Evolutionary conservation across 202 grass and related monocot genomes (phyloP).

Genomic region (Hordeum pubiflorum): DNA sequence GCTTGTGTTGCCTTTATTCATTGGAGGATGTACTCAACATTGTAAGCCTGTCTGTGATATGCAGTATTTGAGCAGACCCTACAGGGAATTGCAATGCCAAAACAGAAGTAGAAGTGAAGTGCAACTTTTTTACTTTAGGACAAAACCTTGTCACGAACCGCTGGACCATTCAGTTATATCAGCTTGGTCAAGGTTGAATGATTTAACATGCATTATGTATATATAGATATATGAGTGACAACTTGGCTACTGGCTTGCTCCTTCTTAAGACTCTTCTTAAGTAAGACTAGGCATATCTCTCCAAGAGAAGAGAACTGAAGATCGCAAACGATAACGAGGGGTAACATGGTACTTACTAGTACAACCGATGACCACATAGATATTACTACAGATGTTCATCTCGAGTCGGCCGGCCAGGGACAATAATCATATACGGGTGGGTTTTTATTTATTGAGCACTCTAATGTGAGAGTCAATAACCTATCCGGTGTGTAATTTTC

Average conservation of each 20-base stretch:
- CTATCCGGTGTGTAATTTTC: constrained; percentile 1
- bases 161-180: background rate
- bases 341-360: background rate
- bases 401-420: background rate
- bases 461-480: constrained; percentile 11
- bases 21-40: background rate
- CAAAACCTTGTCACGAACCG: background rate
- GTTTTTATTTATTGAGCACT: constrained; percentile 25
- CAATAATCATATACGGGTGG: background rate
- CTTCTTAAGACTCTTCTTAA: constrained; percentile 15
- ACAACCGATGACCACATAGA: background rate
- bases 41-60: background rate
- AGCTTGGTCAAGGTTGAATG: background rate
- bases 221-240: background rate
- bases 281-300: background rate
- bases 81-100: background rate
- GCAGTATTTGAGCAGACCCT: no score
- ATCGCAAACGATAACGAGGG: background rate
- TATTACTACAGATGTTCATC: constrained; percentile 1
- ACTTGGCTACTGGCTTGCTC: constrained; percentile 1
- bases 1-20: background rate
- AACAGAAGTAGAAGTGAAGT: background rate
- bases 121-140: background rate
- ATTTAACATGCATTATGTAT: no score
- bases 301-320: constrained; percentile 29